Evolutionary conservation across 495 filamentous ascomycete genomes (phyloP), one percentile per base, ranked within the genome.

Genomic region (Neurospora sp.): DNA sequence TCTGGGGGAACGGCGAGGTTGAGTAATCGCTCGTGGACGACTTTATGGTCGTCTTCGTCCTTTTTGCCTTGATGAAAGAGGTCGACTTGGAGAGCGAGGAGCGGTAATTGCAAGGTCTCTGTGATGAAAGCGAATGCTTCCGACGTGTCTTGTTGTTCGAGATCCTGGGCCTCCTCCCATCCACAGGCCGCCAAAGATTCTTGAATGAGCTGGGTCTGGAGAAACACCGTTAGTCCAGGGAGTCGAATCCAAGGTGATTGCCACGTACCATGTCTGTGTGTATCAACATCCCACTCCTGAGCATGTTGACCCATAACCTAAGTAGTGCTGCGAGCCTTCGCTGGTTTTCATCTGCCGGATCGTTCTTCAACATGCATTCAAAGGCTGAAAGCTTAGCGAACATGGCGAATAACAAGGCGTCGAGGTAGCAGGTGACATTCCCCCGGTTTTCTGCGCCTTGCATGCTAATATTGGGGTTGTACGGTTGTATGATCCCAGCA

Each of bases 101-200:
- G 88, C 6, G 96, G 96, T 38, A 99, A 81, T 73, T 96, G 89
- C 40, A 99, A 85, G 44, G 89, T 93, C 70, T 92, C 94, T 3
- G 95, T 97, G 69, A 99, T 93, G 81, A 97, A 97, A 0, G 90
- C 91, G 79, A 98, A 99, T 3, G 94, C 95, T 80, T 99, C 96
- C 0, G 96, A 98, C 3, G 91, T 90, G 81, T 99, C 96, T 77
- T 99, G 96, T 80, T 99, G 96, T 71, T 87, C 85, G 38, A 93
- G 77, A 53, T 86, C 82, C 18, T 86, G 86, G 42, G 94, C 95
- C 68, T 97, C 95, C 77, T 87, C 84, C 96, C 96, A 99, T 31
- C 96, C 96, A 80, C 95, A 97, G 40, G 88, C 89, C n/a, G 91
- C 89, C 14, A 99, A 82, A 3, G 94, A 85, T 22, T 93, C 87